Evolutionary conservation across 2,329 filamentous ascomycete genomes (phyloP).

Genomic region (Cladosporium sp.): DNA sequence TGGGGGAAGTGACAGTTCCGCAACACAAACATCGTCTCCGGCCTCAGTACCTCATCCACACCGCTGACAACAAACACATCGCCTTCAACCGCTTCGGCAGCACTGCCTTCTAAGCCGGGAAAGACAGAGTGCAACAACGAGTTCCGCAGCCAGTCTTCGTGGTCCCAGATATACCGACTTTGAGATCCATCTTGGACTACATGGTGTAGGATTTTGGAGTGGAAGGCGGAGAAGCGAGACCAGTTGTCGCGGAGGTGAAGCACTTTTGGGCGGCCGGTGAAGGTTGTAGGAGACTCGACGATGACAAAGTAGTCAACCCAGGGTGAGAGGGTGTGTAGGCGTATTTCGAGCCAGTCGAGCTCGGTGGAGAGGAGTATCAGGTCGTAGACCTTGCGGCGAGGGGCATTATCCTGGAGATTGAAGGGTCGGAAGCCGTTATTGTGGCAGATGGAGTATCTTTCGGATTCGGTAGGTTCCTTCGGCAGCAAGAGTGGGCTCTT

Average conservation of each 20-base stretch:
- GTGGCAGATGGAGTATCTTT: constrained; percentile 7
- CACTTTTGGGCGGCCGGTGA: constrained; percentile 5
- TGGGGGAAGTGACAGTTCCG: constrained; percentile 7
- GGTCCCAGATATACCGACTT: constrained; percentile 12
- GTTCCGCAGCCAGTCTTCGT: constrained; percentile 14
- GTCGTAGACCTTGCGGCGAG: constrained; percentile 54
- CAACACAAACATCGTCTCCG: constrained; percentile 11
- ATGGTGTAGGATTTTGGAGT: constrained; percentile 11
- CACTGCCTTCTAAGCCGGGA: constrained; percentile 44
- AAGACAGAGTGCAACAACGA: constrained; percentile 50
- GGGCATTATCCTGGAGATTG: not conserved
- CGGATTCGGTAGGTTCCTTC: not conserved
- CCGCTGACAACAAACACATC: constrained; percentile 14
- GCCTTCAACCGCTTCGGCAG: constrained; percentile 22
- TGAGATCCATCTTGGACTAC: constrained; percentile 10
- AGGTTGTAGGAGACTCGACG: constrained; percentile 14
- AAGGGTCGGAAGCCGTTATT: constrained; percentile 15
- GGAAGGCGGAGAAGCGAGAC: constrained; percentile 10
- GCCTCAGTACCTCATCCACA: constrained; percentile 12
- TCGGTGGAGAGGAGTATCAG: constrained; percentile 60
- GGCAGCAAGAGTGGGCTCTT: not conserved
- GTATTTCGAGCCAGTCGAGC: constrained; percentile 63
- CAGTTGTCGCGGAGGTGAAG: constrained; percentile 10
- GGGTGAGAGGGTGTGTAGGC: constrained; percentile 54
- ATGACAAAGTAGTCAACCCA: constrained; percentile 15